Conservation (phyloP, 257 asterid genomes). For the Solanum ossicruentum region DNA sequence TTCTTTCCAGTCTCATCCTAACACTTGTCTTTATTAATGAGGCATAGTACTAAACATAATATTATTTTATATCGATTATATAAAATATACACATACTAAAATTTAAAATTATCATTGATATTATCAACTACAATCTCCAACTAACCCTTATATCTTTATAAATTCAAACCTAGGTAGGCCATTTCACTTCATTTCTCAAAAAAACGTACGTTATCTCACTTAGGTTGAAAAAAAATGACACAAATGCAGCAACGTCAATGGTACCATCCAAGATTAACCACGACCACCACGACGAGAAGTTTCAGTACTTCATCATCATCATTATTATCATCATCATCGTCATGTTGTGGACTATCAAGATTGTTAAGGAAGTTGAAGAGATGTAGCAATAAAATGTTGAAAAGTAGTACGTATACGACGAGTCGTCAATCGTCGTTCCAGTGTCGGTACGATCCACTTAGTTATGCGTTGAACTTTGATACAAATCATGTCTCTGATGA, state of each 20-base stretch:
- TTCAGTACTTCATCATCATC: background rate
- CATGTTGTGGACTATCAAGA: constrained; percentile 41
- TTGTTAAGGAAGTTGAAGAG: constrained; percentile 46
- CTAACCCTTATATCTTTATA: background rate
- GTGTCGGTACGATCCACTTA: constrained; percentile 61
- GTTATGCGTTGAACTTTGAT: constrained; percentile 68
- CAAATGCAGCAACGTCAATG: constrained; percentile 21
- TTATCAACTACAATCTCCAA: background rate
- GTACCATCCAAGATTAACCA: constrained; percentile 18
- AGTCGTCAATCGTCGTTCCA: constrained; percentile 42
- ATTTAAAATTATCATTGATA: background rate
- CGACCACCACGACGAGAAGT: background rate
- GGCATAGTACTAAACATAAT: background rate
- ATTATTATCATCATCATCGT: background rate
- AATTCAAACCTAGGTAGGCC: background rate
- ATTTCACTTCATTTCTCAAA: background rate
- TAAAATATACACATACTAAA: background rate
- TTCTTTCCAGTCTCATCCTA: background rate
- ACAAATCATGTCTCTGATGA: constrained; percentile 24
- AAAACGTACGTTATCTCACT: background rate
- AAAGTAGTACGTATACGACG: background rate
- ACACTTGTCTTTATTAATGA: background rate
- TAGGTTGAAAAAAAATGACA: background rate
- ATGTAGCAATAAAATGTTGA: constrained; percentile 28
- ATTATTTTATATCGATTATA: background rate